Evolutionary conservation across 2,329 filamentous ascomycete species (phyloP).

Genomic region (Diatrype stigma): DNA sequence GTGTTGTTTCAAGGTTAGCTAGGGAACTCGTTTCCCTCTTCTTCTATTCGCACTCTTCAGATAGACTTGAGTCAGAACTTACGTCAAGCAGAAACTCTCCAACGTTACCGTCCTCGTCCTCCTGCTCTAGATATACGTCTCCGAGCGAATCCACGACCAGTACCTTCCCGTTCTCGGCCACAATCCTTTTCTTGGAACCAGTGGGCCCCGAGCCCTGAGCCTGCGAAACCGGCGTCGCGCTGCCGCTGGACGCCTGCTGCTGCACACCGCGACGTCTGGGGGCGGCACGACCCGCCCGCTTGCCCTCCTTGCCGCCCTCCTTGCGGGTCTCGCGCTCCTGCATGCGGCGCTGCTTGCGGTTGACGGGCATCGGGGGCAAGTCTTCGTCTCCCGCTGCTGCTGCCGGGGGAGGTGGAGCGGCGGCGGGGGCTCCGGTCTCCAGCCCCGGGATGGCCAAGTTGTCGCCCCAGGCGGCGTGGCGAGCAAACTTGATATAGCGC

Average conservation of each 20-base stretch:
- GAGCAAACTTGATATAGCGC: constrained; percentile 84
- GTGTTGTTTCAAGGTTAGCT: no score
- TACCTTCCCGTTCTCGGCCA: constrained; percentile 92
- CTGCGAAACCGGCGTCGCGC: constrained; percentile 50
- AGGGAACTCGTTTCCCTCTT: no score
- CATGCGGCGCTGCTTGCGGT: constrained; percentile 81
- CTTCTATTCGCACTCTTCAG: no score
- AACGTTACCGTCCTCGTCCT: constrained; percentile 78
- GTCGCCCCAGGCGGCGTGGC: constrained; percentile 86
- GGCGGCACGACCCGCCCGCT: constrained; percentile 34
- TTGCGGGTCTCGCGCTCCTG: constrained; percentile 82
- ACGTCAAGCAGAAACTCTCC: constrained; percentile 87
- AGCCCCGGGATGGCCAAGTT: constrained; percentile 68
- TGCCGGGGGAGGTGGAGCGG: constrained; percentile 41
- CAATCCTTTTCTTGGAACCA: constrained; percentile 79
- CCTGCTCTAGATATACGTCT: constrained; percentile 91
- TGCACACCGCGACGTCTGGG: constrained; percentile 30
- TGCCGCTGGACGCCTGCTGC: constrained; percentile 39
- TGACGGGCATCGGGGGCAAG: constrained; percentile 56
- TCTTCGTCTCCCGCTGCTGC: constrained; percentile 49
- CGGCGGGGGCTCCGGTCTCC: constrained; percentile 40
- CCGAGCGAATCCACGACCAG: constrained; percentile 88
- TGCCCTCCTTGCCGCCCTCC: constrained; percentile 55
- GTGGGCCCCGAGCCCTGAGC: constrained; percentile 54
- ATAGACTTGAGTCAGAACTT: no score